phyloP scores from a whole-genome alignment of 495 filamentous ascomycete genomes.

The Glarea lozoyensis region DNA sequence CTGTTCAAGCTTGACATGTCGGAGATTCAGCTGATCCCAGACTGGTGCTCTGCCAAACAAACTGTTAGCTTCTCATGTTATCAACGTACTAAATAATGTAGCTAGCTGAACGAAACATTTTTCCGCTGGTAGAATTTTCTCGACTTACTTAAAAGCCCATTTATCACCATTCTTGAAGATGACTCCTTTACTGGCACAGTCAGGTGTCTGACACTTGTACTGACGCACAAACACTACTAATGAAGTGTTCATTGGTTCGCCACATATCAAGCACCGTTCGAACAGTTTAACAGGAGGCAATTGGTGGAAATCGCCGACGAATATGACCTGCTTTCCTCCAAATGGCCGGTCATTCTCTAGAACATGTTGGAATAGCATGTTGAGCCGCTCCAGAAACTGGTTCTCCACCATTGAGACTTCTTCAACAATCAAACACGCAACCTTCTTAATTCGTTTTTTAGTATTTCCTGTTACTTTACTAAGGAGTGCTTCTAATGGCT shows the following conservation, averaged over 20 bases:
- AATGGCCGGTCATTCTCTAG: conserved; percentile 4
- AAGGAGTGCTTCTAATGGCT: conserved; percentile 19
- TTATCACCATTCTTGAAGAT: conserved; percentile 12
- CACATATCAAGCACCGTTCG: conserved; percentile 28
- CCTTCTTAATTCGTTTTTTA: background rate
- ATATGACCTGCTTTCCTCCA: conserved; percentile 27
- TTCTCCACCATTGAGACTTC: conserved; percentile 47
- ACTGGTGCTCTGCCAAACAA: no score
- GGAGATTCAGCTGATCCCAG: conserved; percentile 10
- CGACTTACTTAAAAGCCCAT: conserved; percentile 27
- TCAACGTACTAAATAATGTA: no score
- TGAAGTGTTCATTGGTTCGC: conserved; percentile 17
- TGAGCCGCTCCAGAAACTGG: conserved; percentile 43
- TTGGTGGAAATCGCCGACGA: conserved; percentile 36
- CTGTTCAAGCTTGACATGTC: conserved; percentile 16
- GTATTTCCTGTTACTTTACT: background rate
- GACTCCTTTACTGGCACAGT: no score
- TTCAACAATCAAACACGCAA: conserved; percentile 28
- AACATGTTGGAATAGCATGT: conserved; percentile 34
- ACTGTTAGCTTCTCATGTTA: no score
- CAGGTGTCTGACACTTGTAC: no score
- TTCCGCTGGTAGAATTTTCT: no score
- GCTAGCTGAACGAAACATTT: no score
- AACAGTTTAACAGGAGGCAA: conserved; percentile 35
- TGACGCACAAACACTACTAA: no score